Conservation (phyloP, 2,329 filamentous ascomycete genomes). For the Exophiala viscosa region DNA sequence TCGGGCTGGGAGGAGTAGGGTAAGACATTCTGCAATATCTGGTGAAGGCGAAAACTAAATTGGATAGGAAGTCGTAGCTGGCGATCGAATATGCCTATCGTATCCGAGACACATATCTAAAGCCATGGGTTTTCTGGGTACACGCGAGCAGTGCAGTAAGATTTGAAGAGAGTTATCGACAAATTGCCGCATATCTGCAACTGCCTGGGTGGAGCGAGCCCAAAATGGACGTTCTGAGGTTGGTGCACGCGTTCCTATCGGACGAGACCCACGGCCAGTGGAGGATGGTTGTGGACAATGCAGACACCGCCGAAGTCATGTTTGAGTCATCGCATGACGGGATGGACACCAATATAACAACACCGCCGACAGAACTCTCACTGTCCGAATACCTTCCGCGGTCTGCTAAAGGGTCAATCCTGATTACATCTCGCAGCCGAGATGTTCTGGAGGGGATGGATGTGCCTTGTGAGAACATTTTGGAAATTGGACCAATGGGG, state of each 20-base stretch:
- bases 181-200: slow-evolving; percentile 22
- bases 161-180: slow-evolving; percentile 29
- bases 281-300: slow-evolving; percentile 30
- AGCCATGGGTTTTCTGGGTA: slow-evolving; percentile 32
- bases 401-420: slow-evolving; percentile 20
- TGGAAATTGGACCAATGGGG: slow-evolving; percentile 15
- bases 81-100: slow-evolving; percentile 30
- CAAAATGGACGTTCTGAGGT: slow-evolving; percentile 33
- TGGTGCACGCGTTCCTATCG: slow-evolving; percentile 28
- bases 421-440: slow-evolving; percentile 20
- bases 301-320: slow-evolving; percentile 28
- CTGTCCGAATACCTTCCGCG: slow-evolving; percentile 24
- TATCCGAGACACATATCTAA: slow-evolving; percentile 16
- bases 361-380: not conserved
- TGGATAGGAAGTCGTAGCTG: slow-evolving; percentile 32
- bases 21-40: slow-evolving; percentile 20
- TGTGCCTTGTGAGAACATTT: slow-evolving; percentile 11
- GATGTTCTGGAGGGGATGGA: not conserved
- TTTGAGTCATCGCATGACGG: not conserved
- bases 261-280: slow-evolving; percentile 26
- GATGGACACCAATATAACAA: not conserved
- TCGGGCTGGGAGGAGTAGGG: slow-evolving; percentile 37
- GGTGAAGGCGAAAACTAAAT: not conserved
- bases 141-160: slow-evolving; percentile 23
- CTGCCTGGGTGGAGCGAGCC: slow-evolving; percentile 26